Percentiles rank a stretch among this genome's conserved stretches.
Conservation (phyloP, 345 rosid species). For the Salix exigua region DNA sequence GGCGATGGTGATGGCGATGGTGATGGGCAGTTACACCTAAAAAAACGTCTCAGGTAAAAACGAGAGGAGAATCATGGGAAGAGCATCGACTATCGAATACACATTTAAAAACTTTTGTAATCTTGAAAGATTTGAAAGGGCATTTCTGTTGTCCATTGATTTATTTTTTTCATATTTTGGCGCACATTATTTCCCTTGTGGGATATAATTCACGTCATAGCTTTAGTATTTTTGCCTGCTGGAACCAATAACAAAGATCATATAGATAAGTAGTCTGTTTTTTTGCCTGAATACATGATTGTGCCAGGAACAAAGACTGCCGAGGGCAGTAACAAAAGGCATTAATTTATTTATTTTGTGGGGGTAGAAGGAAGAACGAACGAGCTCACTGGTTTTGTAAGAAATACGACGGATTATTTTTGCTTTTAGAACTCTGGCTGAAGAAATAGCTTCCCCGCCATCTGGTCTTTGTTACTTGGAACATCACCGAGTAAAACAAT, state of each 20-base stretch:
- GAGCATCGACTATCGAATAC: background rate
- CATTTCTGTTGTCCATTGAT: background rate
- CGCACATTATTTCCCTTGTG: background rate
- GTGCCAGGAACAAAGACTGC: background rate
- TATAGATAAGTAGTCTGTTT: background rate
- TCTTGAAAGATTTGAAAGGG: background rate
- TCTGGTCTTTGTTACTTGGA: no score
- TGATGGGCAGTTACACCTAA: background rate
- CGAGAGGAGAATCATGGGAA: background rate
- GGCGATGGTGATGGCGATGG: no score
- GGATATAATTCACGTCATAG: background rate
- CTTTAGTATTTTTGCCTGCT: background rate
- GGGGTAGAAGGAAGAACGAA: no score
- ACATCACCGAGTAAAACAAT: no score
- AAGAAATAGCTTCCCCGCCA: no score
- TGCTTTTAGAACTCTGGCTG: no score
- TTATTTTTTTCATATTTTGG: background rate
- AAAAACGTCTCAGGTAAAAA: background rate
- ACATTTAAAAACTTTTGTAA: background rate
- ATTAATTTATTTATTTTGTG: no score
- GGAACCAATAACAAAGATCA: background rate
- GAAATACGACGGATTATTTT: no score
- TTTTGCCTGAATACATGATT: background rate
- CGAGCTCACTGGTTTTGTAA: no score
- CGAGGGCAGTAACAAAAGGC: background rate